Evolutionary conservation across 148 eudicot genomes (phyloP).

Genomic region (Euryodendron excelsum): DNA sequence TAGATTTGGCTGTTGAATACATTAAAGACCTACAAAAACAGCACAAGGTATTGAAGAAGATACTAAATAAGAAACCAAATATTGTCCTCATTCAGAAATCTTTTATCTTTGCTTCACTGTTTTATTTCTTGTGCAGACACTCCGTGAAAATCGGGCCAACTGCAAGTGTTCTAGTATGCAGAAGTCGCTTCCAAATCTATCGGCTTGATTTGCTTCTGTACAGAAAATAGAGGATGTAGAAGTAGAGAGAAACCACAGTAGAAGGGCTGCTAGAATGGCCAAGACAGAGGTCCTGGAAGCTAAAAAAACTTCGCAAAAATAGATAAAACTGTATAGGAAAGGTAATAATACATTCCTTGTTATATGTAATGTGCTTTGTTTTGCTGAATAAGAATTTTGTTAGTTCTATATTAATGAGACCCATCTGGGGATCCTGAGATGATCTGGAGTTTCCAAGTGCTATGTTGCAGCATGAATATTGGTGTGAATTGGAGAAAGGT

Average conservation of each 20-base stretch:
- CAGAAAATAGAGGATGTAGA: not conserved
- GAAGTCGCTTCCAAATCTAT: slow-evolving; percentile 21
- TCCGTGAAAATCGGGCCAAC: slow-evolving; percentile 59
- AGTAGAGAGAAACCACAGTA: not conserved
- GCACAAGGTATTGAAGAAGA: not conserved
- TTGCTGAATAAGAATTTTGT: not conserved
- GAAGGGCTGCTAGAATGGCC: not conserved
- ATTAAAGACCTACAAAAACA: not conserved
- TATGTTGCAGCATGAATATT: no score
- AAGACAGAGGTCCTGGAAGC: not conserved
- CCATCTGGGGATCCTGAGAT: no score
- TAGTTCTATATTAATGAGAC: no score
- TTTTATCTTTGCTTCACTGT: not conserved
- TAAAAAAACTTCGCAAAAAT: not conserved
- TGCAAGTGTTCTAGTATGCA: slow-evolving; percentile 58
- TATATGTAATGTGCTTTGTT: no score
- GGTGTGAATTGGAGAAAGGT: no score
- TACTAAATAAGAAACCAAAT: no score
- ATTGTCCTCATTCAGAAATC: no score
- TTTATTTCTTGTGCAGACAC: slow-evolving; percentile 35
- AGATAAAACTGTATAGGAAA: slow-evolving; percentile 22
- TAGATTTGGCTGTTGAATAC: not conserved
- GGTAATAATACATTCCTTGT: slow-evolving; percentile 13
- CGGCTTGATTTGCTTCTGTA: slow-evolving; percentile 11
- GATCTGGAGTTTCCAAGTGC: no score